Evolutionary conservation across 768 basidiomycete species (phyloP).

Genomic region (Pisolithus tinctorius): DNA sequence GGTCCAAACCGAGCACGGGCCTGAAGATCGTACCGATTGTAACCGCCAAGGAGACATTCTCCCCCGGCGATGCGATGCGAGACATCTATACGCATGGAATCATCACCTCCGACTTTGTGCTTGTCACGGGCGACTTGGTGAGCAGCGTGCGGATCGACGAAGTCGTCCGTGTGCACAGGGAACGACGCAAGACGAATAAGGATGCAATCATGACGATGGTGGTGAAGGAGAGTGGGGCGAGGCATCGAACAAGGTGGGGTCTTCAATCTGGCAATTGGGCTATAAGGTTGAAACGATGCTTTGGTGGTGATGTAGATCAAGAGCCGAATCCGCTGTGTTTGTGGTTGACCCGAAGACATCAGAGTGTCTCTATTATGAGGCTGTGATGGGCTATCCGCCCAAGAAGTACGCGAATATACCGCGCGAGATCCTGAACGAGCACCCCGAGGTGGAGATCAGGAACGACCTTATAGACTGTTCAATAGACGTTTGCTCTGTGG

Average conservation of each 20-base stretch:
- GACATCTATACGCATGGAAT: constrained; percentile 90
- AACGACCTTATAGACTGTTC: constrained; percentile 85
- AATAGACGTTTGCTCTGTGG: constrained; percentile 91
- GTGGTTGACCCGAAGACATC: constrained; percentile 70
- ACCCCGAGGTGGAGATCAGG: constrained; percentile 79
- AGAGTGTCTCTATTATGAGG: constrained; percentile 82
- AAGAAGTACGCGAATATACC: constrained; percentile 60
- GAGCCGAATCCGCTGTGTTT: constrained; percentile 70
- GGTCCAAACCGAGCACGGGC: constrained; percentile 73
- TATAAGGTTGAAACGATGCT: constrained; percentile 3
- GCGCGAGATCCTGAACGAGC: constrained; percentile 64
- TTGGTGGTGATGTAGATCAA: constrained; percentile 39
- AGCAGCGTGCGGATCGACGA: constrained; percentile 90
- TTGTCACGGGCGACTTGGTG: constrained; percentile 88
- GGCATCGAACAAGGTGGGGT: constrained; percentile 66
- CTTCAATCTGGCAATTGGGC: neutral
- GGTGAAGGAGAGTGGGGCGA: constrained; percentile 68
- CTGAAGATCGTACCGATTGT: constrained; percentile 82
- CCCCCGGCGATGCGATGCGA: constrained; percentile 87
- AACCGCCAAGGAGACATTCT: constrained; percentile 80
- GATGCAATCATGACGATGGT: constrained; percentile 97
- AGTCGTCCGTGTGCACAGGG: constrained; percentile 84
- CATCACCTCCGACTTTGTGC: constrained; percentile 85
- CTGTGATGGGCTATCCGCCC: constrained; percentile 62
- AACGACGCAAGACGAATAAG: constrained; percentile 77